Conservation (phyloP, 768 basidiomycete species). For the Mycena filopes region DNA sequence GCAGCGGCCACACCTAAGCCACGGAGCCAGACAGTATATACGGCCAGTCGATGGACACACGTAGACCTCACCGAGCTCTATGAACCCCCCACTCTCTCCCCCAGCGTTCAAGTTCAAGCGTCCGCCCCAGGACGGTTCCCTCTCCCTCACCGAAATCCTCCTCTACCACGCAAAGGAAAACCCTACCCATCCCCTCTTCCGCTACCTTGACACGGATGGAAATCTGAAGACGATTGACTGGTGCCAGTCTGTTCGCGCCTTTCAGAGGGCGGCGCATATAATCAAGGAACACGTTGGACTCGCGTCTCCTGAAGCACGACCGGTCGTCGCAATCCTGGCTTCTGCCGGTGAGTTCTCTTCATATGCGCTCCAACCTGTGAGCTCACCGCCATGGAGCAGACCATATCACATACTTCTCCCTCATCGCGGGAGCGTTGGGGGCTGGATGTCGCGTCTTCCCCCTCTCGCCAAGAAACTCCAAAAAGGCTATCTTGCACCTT, state of each 20-base stretch:
- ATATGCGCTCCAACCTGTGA: no score
- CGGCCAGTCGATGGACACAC: no score
- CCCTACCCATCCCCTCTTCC: constrained; percentile 7
- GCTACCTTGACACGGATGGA: constrained; percentile 1
- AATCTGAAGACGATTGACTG: background rate
- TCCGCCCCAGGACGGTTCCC: background rate
- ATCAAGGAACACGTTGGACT: background rate
- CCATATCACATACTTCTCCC: constrained; percentile 7
- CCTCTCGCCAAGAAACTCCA: constrained; percentile 7
- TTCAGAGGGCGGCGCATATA: constrained; percentile 2
- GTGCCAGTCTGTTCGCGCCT: background rate
- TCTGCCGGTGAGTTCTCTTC: background rate
- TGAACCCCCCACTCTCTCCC: no score
- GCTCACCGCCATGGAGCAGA: no score
- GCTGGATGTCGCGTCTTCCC: constrained; percentile 5
- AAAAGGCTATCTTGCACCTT: background rate
- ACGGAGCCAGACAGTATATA: no score
- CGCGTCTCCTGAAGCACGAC: background rate
- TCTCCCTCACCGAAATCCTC: constrained; percentile 1
- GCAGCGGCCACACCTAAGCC: no score
- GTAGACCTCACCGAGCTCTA: no score
- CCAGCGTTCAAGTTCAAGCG: no score
- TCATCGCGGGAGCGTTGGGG: background rate
- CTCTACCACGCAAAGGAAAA: background rate
- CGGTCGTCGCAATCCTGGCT: constrained; percentile 9